These are phyloP conservation scores for Penstemon eatonii DNA, from an alignment of 257 asterid genomes.

Conservation along the genomic window DNA sequence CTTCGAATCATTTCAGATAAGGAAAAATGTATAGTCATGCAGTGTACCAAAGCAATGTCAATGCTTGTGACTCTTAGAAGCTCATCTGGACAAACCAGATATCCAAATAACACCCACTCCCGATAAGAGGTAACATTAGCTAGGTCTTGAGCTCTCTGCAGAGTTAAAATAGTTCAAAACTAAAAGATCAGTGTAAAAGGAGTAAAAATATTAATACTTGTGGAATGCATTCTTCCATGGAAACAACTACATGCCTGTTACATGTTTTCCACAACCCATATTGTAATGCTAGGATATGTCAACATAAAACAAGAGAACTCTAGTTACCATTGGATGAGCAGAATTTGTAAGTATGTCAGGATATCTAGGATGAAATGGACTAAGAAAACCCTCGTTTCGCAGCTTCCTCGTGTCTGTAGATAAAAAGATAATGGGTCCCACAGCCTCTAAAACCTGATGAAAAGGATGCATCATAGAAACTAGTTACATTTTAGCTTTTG, in stretches of 20 bases:
- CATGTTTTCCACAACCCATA: slow-evolving; percentile 23
- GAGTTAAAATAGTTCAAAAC: slow-evolving; percentile 22
- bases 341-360: slow-evolving; percentile 99
- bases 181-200: slow-evolving; percentile 19
- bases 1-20: slow-evolving; percentile 23
- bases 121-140: slow-evolving; percentile 95
- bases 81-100: slow-evolving; percentile 98
- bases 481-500: slow-evolving; percentile 21
- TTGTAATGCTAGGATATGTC: slow-evolving; percentile 5
- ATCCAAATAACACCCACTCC: slow-evolving; percentile 95
- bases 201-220: slow-evolving; percentile 12
- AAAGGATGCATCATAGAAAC: slow-evolving; percentile 29
- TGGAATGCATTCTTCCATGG: slow-evolving; percentile 19
- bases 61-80: slow-evolving; percentile 98
- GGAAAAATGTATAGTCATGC: slow-evolving; percentile 29
- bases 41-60: slow-evolving; percentile 87
- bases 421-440: slow-evolving; percentile 91
- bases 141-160: slow-evolving; percentile 98
- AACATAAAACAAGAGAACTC: slow-evolving; percentile 25
- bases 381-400: slow-evolving; percentile 94
- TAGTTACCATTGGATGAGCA: slow-evolving; percentile 94
- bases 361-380: slow-evolving; percentile 99
- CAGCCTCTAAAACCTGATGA: slow-evolving; percentile 92
- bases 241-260: slow-evolving; percentile 11
- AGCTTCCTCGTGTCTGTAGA: slow-evolving; percentile 96